Evolutionary conservation across 2,329 filamentous ascomycete genomes (phyloP), one percentile per base, ranked within the genome.

Genomic region (Catunica adiposa): DNA sequence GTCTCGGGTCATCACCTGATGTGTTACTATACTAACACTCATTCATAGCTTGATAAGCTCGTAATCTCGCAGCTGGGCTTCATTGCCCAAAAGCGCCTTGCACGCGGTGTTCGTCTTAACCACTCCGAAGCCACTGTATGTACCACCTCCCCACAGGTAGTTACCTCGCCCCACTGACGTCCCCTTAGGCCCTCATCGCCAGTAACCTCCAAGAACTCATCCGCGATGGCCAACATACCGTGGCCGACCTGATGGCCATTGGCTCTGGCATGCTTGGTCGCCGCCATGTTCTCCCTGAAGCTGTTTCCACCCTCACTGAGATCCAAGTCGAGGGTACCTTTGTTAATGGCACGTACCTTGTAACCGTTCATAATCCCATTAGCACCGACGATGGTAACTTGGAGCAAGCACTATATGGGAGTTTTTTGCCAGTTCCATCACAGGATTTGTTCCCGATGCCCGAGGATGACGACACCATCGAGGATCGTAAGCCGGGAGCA

Each of bases 271-370:
- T 97, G 83, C 84, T 97, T 2, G 90, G 90, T 60, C 85, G 90
- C 8, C 85, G 90, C 34, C 90, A 97, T 68, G 90, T 97, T 59
- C 75, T 88, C 46, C 89, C 90, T 22, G 82, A 84, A 9, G 90
- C 96, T 23, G 79, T 83, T 58, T 75, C 78, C 44, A 89, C 86
- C 2, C 78, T 97, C 46, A 76, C 79, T 58, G 85, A 94, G 70
- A 78, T 97, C 62, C 88, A 94, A 74, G 86, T 97, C 61, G 90
- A 97, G 70, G 90, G 90, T 58, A 97, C 89, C 1, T 97, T 97
- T 65, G 83, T 81, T 26, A 84, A 79, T 5, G 90, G 90, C 55
- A 95, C 89, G 1, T 96, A 95, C 65, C 81, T 97, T 42, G 89
- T 97, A 37, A 97, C 90, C 0, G 87, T 97, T 17, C 88, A 95